Percentiles rank a stretch among this genome's conserved stretches.
phyloP scores from a whole-genome alignment of 2,329 filamentous ascomycete species.

The Nemania diffusa region DNA sequence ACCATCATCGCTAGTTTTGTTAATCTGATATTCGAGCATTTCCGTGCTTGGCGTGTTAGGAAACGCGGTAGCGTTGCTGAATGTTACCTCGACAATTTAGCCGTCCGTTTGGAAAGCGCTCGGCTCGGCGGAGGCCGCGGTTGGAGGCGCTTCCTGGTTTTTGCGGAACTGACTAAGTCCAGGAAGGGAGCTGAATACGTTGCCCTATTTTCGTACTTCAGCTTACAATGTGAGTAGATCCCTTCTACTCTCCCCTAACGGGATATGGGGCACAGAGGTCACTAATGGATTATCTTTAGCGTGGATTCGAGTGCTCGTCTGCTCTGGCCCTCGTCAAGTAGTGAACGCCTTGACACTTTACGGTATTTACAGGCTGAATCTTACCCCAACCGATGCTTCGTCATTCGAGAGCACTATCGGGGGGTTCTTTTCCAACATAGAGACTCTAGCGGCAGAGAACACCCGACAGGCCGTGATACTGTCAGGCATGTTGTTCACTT shows the following conservation, averaged over 20 bases:
- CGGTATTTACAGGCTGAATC: slow-evolving; percentile 80
- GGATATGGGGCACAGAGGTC: not conserved
- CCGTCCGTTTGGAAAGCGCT: slow-evolving; percentile 84
- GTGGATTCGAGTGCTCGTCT: slow-evolving; percentile 88
- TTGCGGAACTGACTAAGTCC: slow-evolving; percentile 88
- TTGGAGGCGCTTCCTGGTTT: slow-evolving; percentile 91
- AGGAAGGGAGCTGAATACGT: slow-evolving; percentile 92
- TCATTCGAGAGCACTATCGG: slow-evolving; percentile 71
- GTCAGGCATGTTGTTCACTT: slow-evolving; percentile 90
- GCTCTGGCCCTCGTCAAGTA: slow-evolving; percentile 90
- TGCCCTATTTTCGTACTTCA: slow-evolving; percentile 91
- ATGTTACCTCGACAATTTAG: slow-evolving; percentile 89
- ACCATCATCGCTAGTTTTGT: slow-evolving; percentile 93
- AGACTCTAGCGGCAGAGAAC: slow-evolving; percentile 76
- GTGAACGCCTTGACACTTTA: slow-evolving; percentile 91
- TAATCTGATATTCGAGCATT: slow-evolving; percentile 81
- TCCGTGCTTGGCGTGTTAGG: slow-evolving; percentile 84
- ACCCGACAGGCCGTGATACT: slow-evolving; percentile 84
- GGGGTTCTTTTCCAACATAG: slow-evolving; percentile 86
- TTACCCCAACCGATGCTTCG: slow-evolving; percentile 66
- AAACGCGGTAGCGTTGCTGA: slow-evolving; percentile 86
- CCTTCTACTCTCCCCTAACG: not conserved
- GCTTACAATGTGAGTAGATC: slow-evolving; percentile 65
- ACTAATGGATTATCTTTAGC: slow-evolving; percentile 58
- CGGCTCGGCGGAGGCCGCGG: slow-evolving; percentile 79